A percentile compares a stretch with the other conserved stretches of the same genome.
Conservation (phyloP, 371 early-diverging fungal species). For the Actinomortierella ambigua region DNA sequence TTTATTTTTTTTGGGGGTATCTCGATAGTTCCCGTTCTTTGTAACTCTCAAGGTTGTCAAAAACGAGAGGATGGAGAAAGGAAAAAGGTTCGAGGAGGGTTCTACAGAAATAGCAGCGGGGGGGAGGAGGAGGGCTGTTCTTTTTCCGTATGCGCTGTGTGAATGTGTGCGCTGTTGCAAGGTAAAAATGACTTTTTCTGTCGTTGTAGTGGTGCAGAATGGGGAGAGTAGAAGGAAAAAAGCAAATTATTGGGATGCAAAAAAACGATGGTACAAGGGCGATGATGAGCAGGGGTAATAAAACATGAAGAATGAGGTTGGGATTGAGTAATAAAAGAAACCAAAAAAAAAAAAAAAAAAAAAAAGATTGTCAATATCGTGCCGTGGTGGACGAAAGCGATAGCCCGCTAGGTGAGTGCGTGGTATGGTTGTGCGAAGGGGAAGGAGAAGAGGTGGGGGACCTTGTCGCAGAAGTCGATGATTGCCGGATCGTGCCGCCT, state of each 20-base stretch:
- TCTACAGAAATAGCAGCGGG: too few relatives aligned
- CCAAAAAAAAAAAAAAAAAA: not conserved
- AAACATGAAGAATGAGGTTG: not conserved
- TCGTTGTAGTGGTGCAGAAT: not conserved
- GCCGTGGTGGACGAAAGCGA: not conserved
- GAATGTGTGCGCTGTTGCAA: too few relatives aligned
- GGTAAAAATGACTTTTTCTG: too few relatives aligned
- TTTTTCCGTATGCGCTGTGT: too few relatives aligned
- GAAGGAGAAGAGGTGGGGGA: conserved; percentile 5
- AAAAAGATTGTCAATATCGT: not conserved
- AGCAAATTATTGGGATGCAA: not conserved
- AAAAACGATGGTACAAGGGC: not conserved
- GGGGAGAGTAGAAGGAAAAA: not conserved
- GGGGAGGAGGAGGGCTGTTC: too few relatives aligned
- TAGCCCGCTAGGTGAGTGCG: not conserved
- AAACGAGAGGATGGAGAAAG: too few relatives aligned
- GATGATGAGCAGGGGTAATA: not conserved
- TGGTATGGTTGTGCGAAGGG: not conserved
- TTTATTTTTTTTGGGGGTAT: too few relatives aligned
- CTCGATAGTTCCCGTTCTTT: too few relatives aligned
- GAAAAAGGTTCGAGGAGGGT: too few relatives aligned
- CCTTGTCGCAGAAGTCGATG: not conserved
- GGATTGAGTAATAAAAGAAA: not conserved
- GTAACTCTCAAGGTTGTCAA: too few relatives aligned
- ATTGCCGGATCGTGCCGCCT: not conserved